phyloP scores from a whole-genome alignment of 352 stramenopile genomes.

The Globisporangium iwayamae region DNA sequence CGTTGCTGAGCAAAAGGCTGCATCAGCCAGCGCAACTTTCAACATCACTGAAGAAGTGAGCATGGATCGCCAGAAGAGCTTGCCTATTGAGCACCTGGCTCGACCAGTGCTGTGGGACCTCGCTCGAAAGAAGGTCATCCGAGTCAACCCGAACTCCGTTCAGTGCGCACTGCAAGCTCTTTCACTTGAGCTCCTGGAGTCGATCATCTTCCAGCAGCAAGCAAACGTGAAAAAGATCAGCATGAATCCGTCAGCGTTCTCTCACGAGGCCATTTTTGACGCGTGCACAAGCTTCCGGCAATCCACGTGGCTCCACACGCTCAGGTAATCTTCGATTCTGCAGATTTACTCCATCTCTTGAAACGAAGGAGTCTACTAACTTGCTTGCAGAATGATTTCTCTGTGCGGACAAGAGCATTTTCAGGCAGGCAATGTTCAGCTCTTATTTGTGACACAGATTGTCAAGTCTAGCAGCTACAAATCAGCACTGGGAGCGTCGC shows the following conservation, averaged over 20 bases:
- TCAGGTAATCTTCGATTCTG: conserved; percentile 33
- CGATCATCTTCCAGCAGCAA: conserved; percentile 44
- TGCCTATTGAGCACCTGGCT: conserved; percentile 30
- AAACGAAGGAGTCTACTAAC: neutral
- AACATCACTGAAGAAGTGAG: neutral
- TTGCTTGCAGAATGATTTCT: conserved; percentile 18
- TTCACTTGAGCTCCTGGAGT: conserved; percentile 40
- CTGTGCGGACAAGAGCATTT: conserved; percentile 10
- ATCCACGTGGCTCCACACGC: conserved; percentile 52
- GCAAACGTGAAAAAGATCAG: conserved; percentile 39
- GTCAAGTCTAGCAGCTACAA: conserved; percentile 37
- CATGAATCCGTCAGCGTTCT: conserved; percentile 36
- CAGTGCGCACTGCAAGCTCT: conserved; percentile 24
- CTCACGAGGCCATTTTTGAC: conserved; percentile 47
- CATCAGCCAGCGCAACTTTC: neutral
- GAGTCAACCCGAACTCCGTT: conserved; percentile 25
- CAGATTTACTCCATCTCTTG: neutral
- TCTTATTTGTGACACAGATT: conserved; percentile 22
- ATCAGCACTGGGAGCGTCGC: conserved; percentile 28
- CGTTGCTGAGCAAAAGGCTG: neutral
- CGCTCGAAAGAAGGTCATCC: conserved; percentile 40
- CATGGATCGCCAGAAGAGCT: conserved; percentile 6
- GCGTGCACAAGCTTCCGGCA: conserved; percentile 56
- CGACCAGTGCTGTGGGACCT: conserved; percentile 46
- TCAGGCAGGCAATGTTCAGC: conserved; percentile 12